Evolutionary conservation across 2,329 filamentous ascomycete species (phyloP).

Genomic region (Penicillium decumbens): DNA sequence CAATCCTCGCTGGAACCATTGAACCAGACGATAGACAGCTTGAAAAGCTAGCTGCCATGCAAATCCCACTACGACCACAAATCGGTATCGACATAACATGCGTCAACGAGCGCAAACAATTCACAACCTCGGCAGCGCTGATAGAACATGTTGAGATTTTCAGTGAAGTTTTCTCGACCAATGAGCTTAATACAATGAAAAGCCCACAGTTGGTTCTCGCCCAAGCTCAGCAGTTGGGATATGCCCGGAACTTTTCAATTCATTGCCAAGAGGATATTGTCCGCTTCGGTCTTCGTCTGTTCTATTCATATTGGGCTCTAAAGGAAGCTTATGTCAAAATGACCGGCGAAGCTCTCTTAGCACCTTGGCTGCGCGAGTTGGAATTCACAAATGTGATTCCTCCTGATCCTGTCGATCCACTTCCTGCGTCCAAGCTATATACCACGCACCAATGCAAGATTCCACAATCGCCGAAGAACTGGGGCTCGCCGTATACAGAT

Average conservation of each 20-base stretch:
- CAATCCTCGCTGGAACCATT: constrained; percentile 53
- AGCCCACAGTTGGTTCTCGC: constrained; percentile 25
- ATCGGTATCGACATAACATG: constrained; percentile 61
- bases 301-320: constrained; percentile 61
- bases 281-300: constrained; percentile 56
- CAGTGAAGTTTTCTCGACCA: constrained; percentile 54
- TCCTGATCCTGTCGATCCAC: constrained; percentile 33
- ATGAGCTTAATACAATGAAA: constrained; percentile 55
- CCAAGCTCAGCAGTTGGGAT: constrained; percentile 11
- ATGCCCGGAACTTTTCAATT: constrained; percentile 8
- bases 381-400: constrained; percentile 58
- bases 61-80: constrained; percentile 26
- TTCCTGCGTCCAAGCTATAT: constrained; percentile 6
- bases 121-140: constrained; percentile 47
- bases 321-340: constrained; percentile 66
- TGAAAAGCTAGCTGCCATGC: background rate
- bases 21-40: constrained; percentile 14
- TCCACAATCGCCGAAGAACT: constrained; percentile 18
- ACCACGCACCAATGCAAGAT: constrained; percentile 1
- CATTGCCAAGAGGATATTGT: constrained; percentile 28
- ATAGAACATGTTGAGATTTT: constrained; percentile 58
- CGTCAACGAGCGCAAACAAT: constrained; percentile 47
- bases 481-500: constrained; percentile 37
- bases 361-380: constrained; percentile 56
- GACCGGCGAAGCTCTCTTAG: constrained; percentile 59